These are phyloP conservation scores for Amaranthus hypochondriacus DNA, from an alignment of 148 eudicot genomes.

Conservation along the genomic window DNA sequence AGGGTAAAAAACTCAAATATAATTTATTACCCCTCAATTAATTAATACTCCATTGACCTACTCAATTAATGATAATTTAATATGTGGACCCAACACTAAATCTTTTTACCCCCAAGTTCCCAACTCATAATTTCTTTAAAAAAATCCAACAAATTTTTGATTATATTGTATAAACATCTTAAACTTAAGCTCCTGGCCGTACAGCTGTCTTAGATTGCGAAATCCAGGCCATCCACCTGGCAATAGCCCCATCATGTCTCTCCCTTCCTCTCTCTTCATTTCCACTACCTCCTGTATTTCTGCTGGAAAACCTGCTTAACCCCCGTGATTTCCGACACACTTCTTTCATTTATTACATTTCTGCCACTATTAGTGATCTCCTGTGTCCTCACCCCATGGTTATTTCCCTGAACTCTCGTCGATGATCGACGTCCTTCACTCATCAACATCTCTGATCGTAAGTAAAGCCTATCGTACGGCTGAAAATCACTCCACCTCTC, in stretches of 20 bases:
- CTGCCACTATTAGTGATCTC: constrained; percentile 31
- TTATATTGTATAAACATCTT: background rate
- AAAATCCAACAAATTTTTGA: background rate
- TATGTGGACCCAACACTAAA: background rate
- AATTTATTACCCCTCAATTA: too few species aligned
- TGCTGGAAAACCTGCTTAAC: constrained; percentile 45
- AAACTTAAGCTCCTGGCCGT: constrained; percentile 21
- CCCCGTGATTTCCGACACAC: constrained; percentile 92
- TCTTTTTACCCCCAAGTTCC: too few species aligned
- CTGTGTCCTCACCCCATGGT: constrained; percentile 6
- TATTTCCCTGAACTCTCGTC: constrained; percentile 10
- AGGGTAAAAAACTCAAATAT: too few species aligned
- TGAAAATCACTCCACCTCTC: constrained; percentile 76
- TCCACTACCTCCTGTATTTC: constrained; percentile 9
- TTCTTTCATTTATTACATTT: constrained; percentile 52
- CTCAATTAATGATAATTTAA: background rate
- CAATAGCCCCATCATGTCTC: constrained; percentile 30
- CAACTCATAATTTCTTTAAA: too few species aligned
- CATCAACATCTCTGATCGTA: constrained; percentile 57
- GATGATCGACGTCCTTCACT: constrained; percentile 44
- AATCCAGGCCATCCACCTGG: constrained; percentile 80
- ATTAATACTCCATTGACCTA: too few species aligned
- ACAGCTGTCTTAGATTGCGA: constrained; percentile 46
- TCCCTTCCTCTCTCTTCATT: constrained; percentile 23
- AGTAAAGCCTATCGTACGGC: constrained; percentile 52